phyloP scores from a whole-genome alignment of 768 basidiomycete species.

The Leccinum fibrillosum region DNA sequence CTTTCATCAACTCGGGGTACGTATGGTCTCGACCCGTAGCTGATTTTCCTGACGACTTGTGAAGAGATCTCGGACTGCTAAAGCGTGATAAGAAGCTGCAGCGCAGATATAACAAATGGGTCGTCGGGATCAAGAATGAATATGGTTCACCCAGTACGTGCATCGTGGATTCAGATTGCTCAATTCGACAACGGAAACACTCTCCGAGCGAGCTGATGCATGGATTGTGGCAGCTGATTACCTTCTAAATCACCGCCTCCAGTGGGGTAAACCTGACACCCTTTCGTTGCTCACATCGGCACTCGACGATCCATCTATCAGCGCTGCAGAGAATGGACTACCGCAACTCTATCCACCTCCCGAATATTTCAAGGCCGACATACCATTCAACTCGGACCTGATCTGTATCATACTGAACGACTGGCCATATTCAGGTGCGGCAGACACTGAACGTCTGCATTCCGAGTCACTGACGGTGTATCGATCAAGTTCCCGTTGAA shows the following conservation, averaged over 20 bases:
- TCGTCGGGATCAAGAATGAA: constrained; percentile 46
- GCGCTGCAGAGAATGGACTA: constrained; percentile 4
- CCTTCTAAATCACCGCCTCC: constrained; percentile 62
- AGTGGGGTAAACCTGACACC: constrained; percentile 71
- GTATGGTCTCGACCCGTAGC: constrained; percentile 7
- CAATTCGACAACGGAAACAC: background rate
- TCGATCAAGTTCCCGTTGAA: constrained; percentile 54
- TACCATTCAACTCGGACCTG: constrained; percentile 44
- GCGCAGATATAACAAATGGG: constrained; percentile 61
- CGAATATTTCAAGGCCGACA: constrained; percentile 64
- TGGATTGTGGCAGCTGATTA: constrained; percentile 53
- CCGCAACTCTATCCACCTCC: constrained; percentile 25
- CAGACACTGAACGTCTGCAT: background rate
- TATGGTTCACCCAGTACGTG: constrained; percentile 66
- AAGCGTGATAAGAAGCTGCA: constrained; percentile 74
- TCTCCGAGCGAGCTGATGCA: background rate
- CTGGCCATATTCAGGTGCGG: constrained; percentile 83
- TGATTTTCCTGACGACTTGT: background rate
- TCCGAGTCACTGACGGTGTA: background rate
- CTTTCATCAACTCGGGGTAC: constrained; percentile 77
- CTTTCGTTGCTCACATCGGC: constrained; percentile 57
- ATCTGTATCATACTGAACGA: constrained; percentile 78
- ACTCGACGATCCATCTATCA: constrained; percentile 37
- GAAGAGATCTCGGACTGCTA: constrained; percentile 77
- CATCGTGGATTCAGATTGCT: background rate